Percentiles rank a stretch among this genome's conserved stretches.
Conservation (phyloP, 2,329 filamentous ascomycete genomes). For the Phoma herbarum region DNA sequence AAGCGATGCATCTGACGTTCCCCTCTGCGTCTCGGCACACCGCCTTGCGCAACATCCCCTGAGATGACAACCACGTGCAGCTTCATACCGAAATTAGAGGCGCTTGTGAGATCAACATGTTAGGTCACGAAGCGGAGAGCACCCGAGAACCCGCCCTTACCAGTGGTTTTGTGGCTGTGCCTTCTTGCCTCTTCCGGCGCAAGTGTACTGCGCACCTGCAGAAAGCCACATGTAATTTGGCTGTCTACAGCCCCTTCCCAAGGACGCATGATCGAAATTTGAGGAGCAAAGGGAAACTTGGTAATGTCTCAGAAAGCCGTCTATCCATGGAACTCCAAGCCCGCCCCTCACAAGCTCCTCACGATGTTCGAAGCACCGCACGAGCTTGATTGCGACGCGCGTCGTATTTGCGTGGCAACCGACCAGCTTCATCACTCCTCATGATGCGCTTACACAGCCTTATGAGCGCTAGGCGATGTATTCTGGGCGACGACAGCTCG, state of each 20-base stretch:
- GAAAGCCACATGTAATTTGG: slow-evolving; percentile 19
- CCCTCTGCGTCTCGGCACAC: slow-evolving; percentile 31
- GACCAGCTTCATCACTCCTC: slow-evolving; percentile 19
- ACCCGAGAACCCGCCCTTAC: slow-evolving; percentile 22
- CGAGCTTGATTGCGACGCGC: slow-evolving; percentile 34
- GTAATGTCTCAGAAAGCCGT: slow-evolving; percentile 16
- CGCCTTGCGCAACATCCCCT: slow-evolving; percentile 29
- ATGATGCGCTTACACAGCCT: slow-evolving; percentile 28
- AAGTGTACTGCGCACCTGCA: slow-evolving; percentile 14
- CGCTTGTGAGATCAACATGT: slow-evolving; percentile 37
- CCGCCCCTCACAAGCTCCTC: slow-evolving; percentile 20
- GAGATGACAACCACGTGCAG: slow-evolving; percentile 42
- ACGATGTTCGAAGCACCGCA: slow-evolving; percentile 27
- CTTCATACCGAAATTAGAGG: slow-evolving; percentile 35
- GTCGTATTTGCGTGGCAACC: slow-evolving; percentile 39
- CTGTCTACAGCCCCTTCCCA: slow-evolving; percentile 7
- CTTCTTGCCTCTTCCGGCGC: slow-evolving; percentile 13
- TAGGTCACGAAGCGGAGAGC: slow-evolving; percentile 35
- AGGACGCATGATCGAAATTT: slow-evolving; percentile 25
- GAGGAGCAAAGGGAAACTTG: slow-evolving; percentile 9
- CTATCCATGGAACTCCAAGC: slow-evolving; percentile 2
- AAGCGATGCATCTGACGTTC: slow-evolving; percentile 25
- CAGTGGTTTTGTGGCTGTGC: slow-evolving; percentile 22
- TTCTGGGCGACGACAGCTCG: slow-evolving; percentile 19
- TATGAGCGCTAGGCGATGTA: slow-evolving; percentile 20